phyloP scores from a whole-genome alignment of 2,329 filamentous ascomycete genomes.

The Hymenoscyphus salicellus region DNA sequence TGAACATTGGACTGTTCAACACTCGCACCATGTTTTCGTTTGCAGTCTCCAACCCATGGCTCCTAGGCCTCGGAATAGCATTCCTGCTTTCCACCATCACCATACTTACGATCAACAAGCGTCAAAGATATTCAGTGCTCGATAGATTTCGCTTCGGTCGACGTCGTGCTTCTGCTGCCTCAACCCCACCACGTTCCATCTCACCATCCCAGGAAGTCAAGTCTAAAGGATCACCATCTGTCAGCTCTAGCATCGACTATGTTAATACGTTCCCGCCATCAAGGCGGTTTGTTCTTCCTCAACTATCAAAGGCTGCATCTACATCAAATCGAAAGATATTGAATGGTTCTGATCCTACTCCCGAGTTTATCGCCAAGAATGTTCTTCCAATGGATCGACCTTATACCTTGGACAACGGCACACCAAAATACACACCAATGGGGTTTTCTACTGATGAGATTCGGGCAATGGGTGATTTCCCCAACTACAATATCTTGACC shows the following conservation, averaged over 20 bases:
- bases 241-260: conserved; percentile 22
- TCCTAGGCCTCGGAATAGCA: conserved; percentile 27
- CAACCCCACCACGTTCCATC: conserved; percentile 34
- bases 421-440: conserved; percentile 55
- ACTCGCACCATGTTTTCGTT: conserved; percentile 20
- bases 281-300: conserved; percentile 27
- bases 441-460: conserved; percentile 71
- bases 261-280: conserved; percentile 32
- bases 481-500: conserved; percentile 71
- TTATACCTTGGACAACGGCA: conserved; percentile 29
- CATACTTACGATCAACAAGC: conserved; percentile 25
- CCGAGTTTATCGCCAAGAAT: conserved; percentile 23
- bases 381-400: conserved; percentile 26
- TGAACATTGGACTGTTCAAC: background rate
- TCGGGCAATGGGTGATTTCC: conserved; percentile 69
- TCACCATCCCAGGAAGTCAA: conserved; percentile 26
- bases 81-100: conserved; percentile 24
- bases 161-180: conserved; percentile 33
- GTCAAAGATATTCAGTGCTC: conserved; percentile 27
- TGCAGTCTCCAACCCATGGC: conserved; percentile 25
- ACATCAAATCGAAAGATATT: conserved; percentile 22
- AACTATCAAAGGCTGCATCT: conserved; percentile 26
- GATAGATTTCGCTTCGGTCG: conserved; percentile 28
- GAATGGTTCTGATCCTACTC: conserved; percentile 18
- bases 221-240: conserved; percentile 5